Evolutionary conservation across 129 eudicot species (phyloP).

Genomic region (Calendula officinalis): DNA sequence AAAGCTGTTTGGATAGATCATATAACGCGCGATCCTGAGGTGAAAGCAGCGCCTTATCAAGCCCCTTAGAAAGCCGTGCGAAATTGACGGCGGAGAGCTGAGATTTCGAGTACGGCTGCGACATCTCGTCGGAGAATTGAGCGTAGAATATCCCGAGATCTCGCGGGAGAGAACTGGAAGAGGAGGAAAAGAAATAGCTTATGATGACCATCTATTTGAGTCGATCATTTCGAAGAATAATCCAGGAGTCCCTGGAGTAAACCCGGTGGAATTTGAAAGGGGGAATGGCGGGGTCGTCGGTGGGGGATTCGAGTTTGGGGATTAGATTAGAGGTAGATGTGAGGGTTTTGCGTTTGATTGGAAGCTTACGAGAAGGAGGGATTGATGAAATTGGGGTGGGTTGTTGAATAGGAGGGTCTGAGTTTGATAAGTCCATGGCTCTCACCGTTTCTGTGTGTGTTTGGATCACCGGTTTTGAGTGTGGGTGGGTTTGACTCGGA

Average conservation of each 20-base stretch:
- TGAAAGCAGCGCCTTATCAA: slow-evolving; percentile 40
- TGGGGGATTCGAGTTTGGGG: slow-evolving; percentile 19
- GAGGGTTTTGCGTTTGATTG: slow-evolving; percentile 74
- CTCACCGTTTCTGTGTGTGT: slow-evolving; percentile 13
- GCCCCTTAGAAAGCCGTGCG: slow-evolving; percentile 48
- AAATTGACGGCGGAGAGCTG: slow-evolving; percentile 71
- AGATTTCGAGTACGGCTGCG: slow-evolving; percentile 63
- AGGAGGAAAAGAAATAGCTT: no score
- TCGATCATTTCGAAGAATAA: no score
- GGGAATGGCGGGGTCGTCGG: neutral
- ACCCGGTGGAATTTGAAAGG: slow-evolving; percentile 71
- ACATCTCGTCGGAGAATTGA: slow-evolving; percentile 42
- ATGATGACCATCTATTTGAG: no score
- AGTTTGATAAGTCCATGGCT: slow-evolving; percentile 65
- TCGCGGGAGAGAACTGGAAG: no score
- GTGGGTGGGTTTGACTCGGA: slow-evolving; percentile 31
- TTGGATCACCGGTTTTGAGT: slow-evolving; percentile 15
- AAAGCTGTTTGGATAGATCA: slow-evolving; percentile 50
- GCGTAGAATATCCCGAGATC: slow-evolving; percentile 52
- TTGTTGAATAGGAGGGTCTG: slow-evolving; percentile 33
- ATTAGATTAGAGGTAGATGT: slow-evolving; percentile 14
- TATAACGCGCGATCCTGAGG: slow-evolving; percentile 61
- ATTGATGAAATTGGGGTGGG: slow-evolving; percentile 30
- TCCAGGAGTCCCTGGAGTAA: slow-evolving; percentile 57
- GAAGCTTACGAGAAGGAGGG: slow-evolving; percentile 53